Conservation (phyloP, 805 yeast genomes). For the Lipomyces lipofer region DNA sequence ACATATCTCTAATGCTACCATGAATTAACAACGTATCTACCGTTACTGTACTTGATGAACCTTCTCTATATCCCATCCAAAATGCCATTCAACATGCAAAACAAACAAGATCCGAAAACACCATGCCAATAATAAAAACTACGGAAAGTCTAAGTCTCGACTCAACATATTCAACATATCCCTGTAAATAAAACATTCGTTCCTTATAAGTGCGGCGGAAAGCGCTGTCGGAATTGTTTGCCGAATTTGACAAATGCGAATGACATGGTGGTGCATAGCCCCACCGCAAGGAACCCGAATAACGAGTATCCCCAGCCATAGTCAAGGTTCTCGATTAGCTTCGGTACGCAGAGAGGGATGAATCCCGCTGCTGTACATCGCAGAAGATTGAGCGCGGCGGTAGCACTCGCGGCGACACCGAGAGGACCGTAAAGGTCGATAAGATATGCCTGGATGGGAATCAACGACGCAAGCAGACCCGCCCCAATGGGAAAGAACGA, state of each 20-base stretch:
- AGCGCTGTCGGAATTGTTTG: conserved; percentile 10
- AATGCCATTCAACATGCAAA: not conserved
- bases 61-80: not conserved
- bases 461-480: conserved; percentile 24
- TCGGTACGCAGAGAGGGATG: conserved; percentile 25
- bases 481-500: conserved; percentile 24
- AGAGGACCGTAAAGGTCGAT: conserved; percentile 28
- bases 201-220: conserved; percentile 20
- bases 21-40: no score
- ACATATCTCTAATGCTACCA: no score
- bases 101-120: no score
- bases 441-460: conserved; percentile 28
- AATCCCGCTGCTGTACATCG: conserved; percentile 29
- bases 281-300: conserved; percentile 22
- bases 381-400: conserved; percentile 27
- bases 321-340: conserved; percentile 11
- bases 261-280: conserved; percentile 18
- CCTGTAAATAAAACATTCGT: not conserved
- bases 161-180: not conserved
- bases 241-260: conserved; percentile 24
- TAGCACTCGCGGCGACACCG: conserved; percentile 29
- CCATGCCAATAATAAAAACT: no score
- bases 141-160: not conserved
- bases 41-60: not conserved
- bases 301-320: conserved; percentile 31